Conservation (phyloP, 1,284 basidiomycete species). For the Volvariella volvacea region DNA sequence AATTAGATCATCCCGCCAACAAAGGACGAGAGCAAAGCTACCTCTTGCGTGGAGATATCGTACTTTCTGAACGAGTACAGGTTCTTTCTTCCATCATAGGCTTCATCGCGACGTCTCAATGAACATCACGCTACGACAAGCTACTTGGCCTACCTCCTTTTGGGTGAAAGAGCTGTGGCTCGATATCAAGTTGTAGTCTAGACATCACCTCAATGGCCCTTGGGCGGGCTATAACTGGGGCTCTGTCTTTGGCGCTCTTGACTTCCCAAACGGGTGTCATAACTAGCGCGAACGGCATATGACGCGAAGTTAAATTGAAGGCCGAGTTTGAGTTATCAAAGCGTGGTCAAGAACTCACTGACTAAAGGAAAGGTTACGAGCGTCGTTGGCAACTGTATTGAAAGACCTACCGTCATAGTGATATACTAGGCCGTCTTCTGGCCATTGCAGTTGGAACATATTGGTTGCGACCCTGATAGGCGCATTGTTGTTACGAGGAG, state of each 20-base stretch:
- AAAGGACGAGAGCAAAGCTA: slow-evolving; percentile 5
- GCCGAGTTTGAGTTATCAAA: background rate
- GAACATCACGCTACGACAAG: background rate
- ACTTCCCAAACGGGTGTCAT: background rate
- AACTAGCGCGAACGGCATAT: background rate
- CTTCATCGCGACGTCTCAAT: slow-evolving; percentile 10
- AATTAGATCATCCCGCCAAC: background rate
- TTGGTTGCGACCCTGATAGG: slow-evolving; percentile 14
- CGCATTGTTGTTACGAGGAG: background rate
- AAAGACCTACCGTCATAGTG: slow-evolving; percentile 19
- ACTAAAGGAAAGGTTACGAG: slow-evolving; percentile 4
- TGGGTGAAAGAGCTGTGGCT: slow-evolving; percentile 17
- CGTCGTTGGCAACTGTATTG: background rate
- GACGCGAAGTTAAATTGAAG: background rate
- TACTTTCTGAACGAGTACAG: slow-evolving; percentile 21
- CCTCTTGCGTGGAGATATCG: slow-evolving; percentile 15
- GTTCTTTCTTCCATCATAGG: slow-evolving; percentile 28
- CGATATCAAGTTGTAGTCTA: slow-evolving; percentile 16
- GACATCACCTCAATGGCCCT: background rate
- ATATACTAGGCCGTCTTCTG: slow-evolving; percentile 11
- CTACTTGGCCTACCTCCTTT: slow-evolving; percentile 17
- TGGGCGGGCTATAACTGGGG: background rate
- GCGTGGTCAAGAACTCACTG: slow-evolving; percentile 2
- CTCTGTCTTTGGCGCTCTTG: background rate
- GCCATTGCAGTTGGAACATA: slow-evolving; percentile 16